phyloP scores from a whole-genome alignment of 495 filamentous ascomycete species.

The Rhizodiscina lignyota region DNA sequence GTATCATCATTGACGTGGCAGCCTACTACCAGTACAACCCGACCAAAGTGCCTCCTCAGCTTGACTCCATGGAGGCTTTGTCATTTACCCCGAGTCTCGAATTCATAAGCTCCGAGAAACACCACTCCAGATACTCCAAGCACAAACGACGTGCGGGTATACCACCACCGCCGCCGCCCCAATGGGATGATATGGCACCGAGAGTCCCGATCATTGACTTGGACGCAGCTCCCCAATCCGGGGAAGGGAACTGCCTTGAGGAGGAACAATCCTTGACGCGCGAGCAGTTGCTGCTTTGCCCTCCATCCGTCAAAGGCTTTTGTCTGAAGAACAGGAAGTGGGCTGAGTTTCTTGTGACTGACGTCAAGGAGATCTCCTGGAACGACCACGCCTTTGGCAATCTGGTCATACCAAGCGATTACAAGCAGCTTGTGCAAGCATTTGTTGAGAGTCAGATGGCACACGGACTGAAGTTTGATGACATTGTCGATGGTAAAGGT shows the following conservation, averaged over 20 bases:
- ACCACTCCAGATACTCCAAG: too few species aligned
- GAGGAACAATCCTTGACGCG: constrained; percentile 17
- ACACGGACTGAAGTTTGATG: constrained; percentile 29
- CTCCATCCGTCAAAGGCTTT: constrained; percentile 23
- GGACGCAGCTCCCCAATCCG: too few species aligned
- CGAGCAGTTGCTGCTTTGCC: constrained; percentile 21
- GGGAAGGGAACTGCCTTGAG: constrained; percentile 21
- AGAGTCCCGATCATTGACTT: too few species aligned
- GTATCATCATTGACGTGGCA: too few species aligned
- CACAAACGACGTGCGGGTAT: too few species aligned
- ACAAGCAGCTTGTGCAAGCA: constrained; percentile 34
- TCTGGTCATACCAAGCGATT: constrained; percentile 25
- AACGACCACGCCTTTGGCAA: constrained; percentile 26
- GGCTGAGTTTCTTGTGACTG: constrained; percentile 25
- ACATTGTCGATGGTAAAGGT: constrained; percentile 34
- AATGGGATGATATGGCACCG: too few species aligned
- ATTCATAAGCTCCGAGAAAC: too few species aligned
- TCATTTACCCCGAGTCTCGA: too few species aligned
- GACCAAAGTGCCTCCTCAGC: too few species aligned
- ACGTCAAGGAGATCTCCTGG: constrained; percentile 25
- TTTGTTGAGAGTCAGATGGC: constrained; percentile 30
- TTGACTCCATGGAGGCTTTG: too few species aligned
- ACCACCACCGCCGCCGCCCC: too few species aligned
- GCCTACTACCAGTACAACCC: too few species aligned
- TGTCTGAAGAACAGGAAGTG: constrained; percentile 29